A percentile compares a stretch with the other conserved stretches of the same genome.
phyloP scores from a whole-genome alignment of 2,329 filamentous ascomycete species.

The Aspergillus vadensis region DNA sequence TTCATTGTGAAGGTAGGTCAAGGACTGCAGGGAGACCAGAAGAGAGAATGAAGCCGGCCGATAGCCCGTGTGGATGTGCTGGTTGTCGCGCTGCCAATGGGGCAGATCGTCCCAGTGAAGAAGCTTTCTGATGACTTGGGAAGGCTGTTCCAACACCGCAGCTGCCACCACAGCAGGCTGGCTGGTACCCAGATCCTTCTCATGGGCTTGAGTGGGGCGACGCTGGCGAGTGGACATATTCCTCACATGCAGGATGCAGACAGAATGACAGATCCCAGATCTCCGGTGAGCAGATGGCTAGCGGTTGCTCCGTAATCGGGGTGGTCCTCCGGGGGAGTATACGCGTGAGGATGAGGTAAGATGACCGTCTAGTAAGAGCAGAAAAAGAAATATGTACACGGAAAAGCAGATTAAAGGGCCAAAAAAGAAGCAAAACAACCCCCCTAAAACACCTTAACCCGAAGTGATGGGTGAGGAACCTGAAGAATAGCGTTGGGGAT shows the following conservation, averaged over 20 bases:
- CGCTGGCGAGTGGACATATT: slow-evolving; percentile 37
- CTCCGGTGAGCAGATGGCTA: background rate
- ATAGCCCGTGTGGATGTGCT: slow-evolving; percentile 68
- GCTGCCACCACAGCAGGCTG: slow-evolving; percentile 28
- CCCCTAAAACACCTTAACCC: background rate
- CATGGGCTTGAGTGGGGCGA: slow-evolving; percentile 26
- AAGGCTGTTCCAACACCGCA: slow-evolving; percentile 32
- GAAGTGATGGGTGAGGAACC: background rate
- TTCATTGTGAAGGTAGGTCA: slow-evolving; percentile 68
- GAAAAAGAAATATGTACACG: background rate
- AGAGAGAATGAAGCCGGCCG: slow-evolving; percentile 65
- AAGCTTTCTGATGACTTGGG: slow-evolving; percentile 35
- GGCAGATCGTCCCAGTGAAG: slow-evolving; percentile 57
- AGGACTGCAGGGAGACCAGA: slow-evolving; percentile 57
- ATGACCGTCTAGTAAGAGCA: background rate
- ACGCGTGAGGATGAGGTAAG: background rate
- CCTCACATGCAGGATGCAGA: slow-evolving; percentile 23
- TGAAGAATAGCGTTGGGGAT: slow-evolving; percentile 3
- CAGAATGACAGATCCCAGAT: slow-evolving; percentile 9
- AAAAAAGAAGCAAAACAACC: background rate
- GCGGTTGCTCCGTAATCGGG: background rate
- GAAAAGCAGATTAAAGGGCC: background rate
- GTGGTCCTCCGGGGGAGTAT: background rate
- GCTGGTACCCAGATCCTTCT: slow-evolving; percentile 24
- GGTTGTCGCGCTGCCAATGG: slow-evolving; percentile 64